phyloP scores from a whole-genome alignment of 345 rosid species.

The Camelina sativa region DNA sequence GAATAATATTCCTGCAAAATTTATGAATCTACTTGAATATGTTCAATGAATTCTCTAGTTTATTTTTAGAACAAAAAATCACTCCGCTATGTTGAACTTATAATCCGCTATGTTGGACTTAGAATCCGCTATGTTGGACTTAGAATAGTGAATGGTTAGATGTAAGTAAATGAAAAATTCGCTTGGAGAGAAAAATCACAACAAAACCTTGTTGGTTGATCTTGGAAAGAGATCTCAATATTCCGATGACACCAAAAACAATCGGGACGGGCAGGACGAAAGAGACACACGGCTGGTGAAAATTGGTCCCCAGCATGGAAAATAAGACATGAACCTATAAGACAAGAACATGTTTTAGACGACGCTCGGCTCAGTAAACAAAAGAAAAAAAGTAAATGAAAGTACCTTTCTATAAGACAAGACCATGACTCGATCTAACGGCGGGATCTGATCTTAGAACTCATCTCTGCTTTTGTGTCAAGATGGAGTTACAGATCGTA shows the following conservation, averaged over 20 bases:
- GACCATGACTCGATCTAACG: constrained; percentile 4
- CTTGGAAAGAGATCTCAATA: background rate
- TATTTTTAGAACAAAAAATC: too few species aligned
- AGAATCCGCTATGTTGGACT: background rate
- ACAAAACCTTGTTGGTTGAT: background rate
- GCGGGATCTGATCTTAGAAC: background rate
- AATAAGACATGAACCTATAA: background rate
- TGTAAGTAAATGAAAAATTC: background rate
- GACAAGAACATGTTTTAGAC: background rate
- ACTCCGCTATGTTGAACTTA: too few species aligned
- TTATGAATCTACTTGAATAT: background rate
- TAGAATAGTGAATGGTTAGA: too few species aligned
- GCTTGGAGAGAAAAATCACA: constrained; percentile 34
- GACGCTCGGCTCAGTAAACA: background rate
- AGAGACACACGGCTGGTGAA: constrained; percentile 3
- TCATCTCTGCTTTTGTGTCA: background rate
- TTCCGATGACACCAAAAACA: background rate
- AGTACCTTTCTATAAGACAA: constrained; percentile 16
- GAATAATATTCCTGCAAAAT: too few species aligned
- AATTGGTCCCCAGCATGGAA: background rate
- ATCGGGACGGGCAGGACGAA: background rate
- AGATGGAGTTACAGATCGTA: constrained; percentile 5
- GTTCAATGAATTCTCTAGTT: background rate
- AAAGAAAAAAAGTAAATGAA: background rate
- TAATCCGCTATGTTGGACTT: constrained; percentile 18